phyloP scores from a whole-genome alignment of 129 eudicot species.

The Scalesia atractyloides region DNA sequence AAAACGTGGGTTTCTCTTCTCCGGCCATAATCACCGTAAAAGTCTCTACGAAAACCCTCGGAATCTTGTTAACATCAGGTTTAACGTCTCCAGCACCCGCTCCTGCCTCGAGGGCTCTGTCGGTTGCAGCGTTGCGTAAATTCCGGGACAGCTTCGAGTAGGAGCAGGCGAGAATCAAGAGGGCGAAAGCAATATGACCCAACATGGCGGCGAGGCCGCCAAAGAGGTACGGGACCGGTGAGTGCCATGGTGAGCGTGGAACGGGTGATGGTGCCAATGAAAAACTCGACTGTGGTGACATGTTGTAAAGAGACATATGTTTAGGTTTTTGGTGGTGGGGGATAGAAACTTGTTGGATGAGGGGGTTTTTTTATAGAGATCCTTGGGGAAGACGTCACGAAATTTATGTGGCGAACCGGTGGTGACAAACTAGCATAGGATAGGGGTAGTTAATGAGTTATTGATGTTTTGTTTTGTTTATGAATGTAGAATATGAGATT shows the following conservation, averaged over 20 bases:
- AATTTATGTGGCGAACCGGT: conserved; percentile 28
- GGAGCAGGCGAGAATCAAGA: conserved; percentile 67
- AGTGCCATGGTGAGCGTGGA: conserved; percentile 61
- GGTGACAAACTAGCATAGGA: not conserved
- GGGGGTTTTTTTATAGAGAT: conserved; percentile 24
- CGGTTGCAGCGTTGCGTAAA: conserved; percentile 24
- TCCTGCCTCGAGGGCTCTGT: conserved; percentile 52
- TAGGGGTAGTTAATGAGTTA: not conserved
- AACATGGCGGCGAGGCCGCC: conserved; percentile 75
- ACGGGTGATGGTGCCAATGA: conserved; percentile 23
- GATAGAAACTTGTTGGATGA: conserved; percentile 16
- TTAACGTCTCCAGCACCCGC: conserved; percentile 18
- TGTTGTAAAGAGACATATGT: not conserved
- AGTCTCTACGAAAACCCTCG: conserved; percentile 46
- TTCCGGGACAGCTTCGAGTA: conserved; percentile 57
- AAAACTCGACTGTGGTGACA: conserved; percentile 12
- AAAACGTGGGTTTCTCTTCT: conserved; percentile 50
- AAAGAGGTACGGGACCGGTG: conserved; percentile 78
- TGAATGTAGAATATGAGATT: not conserved
- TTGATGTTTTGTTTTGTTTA: not conserved
- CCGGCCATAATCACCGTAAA: conserved; percentile 71
- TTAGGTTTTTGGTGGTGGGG: conserved; percentile 13
- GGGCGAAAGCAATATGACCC: conserved; percentile 70
- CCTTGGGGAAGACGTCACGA: not conserved
- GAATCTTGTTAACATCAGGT: not conserved